Evolutionary conservation across 768 basidiomycete species (phyloP).

Genomic region (Ephemerocybe angulata): DNA sequence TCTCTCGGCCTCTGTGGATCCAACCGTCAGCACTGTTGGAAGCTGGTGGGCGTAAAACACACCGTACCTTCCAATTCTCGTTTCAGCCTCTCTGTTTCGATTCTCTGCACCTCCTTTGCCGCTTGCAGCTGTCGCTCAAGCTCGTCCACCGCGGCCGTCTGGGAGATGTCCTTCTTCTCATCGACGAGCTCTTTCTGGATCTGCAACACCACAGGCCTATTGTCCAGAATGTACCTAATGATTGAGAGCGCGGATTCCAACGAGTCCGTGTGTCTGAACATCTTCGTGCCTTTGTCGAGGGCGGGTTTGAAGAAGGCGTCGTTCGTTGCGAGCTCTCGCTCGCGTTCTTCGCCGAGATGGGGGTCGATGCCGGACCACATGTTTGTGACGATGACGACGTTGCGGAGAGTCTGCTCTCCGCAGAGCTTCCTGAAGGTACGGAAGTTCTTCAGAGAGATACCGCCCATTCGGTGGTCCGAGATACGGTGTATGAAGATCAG

Average conservation of each 20-base stretch:
- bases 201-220: conserved; percentile 32
- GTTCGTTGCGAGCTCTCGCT: conserved; percentile 33
- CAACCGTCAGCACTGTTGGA: no score
- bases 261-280: conserved; percentile 39
- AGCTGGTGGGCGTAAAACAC: background rate
- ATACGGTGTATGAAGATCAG: conserved; percentile 47
- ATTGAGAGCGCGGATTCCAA: conserved; percentile 37
- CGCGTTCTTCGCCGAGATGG: conserved; percentile 35
- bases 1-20: conserved; percentile 29
- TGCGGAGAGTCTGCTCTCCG: conserved; percentile 45
- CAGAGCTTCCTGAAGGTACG: conserved; percentile 51
- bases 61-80: conserved; percentile 37
- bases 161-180: conserved; percentile 38
- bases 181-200: conserved; percentile 56
- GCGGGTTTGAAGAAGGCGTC: conserved; percentile 46
- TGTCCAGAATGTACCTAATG: conserved; percentile 35
- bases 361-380: conserved; percentile 46
- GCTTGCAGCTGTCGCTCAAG: conserved; percentile 48
- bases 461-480: conserved; percentile 47
- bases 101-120: conserved; percentile 41
- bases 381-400: conserved; percentile 51
- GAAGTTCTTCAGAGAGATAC: conserved; percentile 47
- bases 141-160: conserved; percentile 53
- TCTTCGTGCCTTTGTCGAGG: conserved; percentile 40
- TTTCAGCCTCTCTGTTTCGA: conserved; percentile 44